These are phyloP conservation scores for Incumbomyces delicatus DNA, from an alignment of 2,329 filamentous ascomycete genomes.

Conservation along the genomic window DNA sequence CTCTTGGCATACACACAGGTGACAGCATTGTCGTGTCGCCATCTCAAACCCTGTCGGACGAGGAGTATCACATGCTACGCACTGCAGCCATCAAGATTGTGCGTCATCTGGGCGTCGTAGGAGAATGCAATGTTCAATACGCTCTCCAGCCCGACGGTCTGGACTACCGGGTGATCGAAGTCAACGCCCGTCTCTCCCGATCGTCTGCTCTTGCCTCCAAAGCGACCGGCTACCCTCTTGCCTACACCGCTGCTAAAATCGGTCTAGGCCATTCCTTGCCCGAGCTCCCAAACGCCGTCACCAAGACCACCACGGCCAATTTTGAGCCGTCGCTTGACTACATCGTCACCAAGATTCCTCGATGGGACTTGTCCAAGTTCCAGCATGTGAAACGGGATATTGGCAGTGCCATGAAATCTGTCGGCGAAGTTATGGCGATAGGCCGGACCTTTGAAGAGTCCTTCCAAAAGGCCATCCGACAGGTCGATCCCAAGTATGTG, in stretches of 20 bases:
- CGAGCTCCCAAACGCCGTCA: conserved; percentile 93
- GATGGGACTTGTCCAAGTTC: conserved; percentile 98
- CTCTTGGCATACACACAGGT: conserved; percentile 92
- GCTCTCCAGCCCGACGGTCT: conserved; percentile 91
- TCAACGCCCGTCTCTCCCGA: conserved; percentile 95
- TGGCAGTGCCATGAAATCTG: conserved; percentile 96
- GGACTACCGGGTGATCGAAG: conserved; percentile 97
- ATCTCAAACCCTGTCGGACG: conserved; percentile 91
- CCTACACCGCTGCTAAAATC: conserved; percentile 97
- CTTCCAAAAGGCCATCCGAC: conserved; percentile 96
- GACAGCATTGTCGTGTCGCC: conserved; percentile 98
- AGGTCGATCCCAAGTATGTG: conserved; percentile 84
- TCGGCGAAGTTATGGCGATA: conserved; percentile 98
- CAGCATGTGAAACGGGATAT: conserved; percentile 97
- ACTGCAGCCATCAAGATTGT: conserved; percentile 97
- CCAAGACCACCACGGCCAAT: conserved; percentile 96
- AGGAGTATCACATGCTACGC: conserved; percentile 99
- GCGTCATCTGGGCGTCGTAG: conserved; percentile 89
- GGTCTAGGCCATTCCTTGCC: conserved; percentile 90
- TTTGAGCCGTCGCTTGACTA: conserved; percentile 97
- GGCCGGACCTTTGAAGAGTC: conserved; percentile 97
- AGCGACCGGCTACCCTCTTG: conserved; percentile 92
- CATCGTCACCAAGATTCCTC: conserved; percentile 95
- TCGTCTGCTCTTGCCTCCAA: conserved; percentile 96
- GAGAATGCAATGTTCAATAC: conserved; percentile 98